Evolutionary conservation across 352 stramenopile species (phyloP), one percentile per base, ranked within the genome.

Genomic region (Aphanomyces cochlioides): DNA sequence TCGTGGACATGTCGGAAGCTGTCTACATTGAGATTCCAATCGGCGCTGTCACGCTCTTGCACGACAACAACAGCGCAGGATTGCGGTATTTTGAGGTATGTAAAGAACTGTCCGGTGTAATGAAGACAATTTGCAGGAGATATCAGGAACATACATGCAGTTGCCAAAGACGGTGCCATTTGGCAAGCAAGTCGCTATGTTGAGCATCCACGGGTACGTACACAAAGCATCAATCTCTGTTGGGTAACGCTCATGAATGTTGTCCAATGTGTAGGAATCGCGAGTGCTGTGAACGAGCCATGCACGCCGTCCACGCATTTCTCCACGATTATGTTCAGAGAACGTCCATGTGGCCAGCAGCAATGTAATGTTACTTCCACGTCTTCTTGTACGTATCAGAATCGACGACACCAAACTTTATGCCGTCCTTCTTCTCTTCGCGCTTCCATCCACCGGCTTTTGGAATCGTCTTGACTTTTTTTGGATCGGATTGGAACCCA

Each of bases 171-270:
- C 36, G 7, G 66, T 38, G 50, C 59, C 67, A 5, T n/a, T 67
- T 43, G 56, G 54, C 15, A 50, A 72, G 67, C 7, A 21, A 17
- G 56, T 15, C 47, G 43, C 34, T 5, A 90, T 77, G 21, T 61
- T 94, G n/a, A 87, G 81, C 4, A 92, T 94, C 64, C 90, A 90
- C 53, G 87, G 84, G 80, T 91, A 79, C 39, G 72, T 71, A 4
- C n/a, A 78, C 57, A 71, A 41, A 56, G 50, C 41, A 15, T n/a
- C 7, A 36, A 8, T 36, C 13, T 48, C 3, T 65, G 15, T 67
- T 58, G 10, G 28, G 28, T 28, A 28, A 28, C 28, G 28, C 28
- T 28, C 28, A 28, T 28, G 38, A 6, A 10, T 12, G 34, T 19
- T 54, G 3, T 40, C 12, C 41, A 19, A 7, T 19, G 2, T 15